Evolutionary conservation across 495 filamentous ascomycete species (phyloP).

Genomic region (Echria macrotheca): DNA sequence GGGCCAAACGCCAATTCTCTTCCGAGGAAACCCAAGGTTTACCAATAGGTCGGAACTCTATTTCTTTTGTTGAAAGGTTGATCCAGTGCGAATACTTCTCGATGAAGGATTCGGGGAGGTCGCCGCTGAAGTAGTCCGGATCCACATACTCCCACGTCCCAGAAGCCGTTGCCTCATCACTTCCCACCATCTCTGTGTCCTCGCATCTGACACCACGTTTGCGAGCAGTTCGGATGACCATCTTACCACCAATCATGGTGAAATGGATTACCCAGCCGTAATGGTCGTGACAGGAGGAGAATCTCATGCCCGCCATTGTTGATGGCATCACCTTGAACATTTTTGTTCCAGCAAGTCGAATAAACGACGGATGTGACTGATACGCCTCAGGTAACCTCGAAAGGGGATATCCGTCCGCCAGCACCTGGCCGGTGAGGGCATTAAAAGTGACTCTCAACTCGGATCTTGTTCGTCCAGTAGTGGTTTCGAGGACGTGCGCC

Average conservation of each 20-base stretch:
- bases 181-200: too few species aligned
- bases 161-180: too few species aligned
- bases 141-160: conserved; percentile 7
- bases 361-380: not conserved
- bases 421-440: not conserved
- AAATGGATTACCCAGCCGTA: not conserved
- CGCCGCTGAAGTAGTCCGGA: not conserved
- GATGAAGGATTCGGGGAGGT: not conserved
- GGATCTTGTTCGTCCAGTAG: not conserved
- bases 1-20: not conserved
- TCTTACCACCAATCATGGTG: not conserved
- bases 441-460: not conserved
- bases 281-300: not conserved
- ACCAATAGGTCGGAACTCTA: not conserved
- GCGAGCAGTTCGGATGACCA: not conserved
- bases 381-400: not conserved
- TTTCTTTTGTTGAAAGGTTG: not conserved
- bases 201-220: too few species aligned
- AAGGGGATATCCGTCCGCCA: not conserved
- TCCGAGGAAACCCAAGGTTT: not conserved
- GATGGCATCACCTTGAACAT: conserved; percentile 4
- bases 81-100: conserved; percentile 3
- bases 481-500: not conserved
- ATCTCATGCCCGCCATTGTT: not conserved
- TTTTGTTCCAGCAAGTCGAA: not conserved